phyloP scores from a whole-genome alignment of 495 filamentous ascomycete genomes.

The Hapsidospora chrysogenum region DNA sequence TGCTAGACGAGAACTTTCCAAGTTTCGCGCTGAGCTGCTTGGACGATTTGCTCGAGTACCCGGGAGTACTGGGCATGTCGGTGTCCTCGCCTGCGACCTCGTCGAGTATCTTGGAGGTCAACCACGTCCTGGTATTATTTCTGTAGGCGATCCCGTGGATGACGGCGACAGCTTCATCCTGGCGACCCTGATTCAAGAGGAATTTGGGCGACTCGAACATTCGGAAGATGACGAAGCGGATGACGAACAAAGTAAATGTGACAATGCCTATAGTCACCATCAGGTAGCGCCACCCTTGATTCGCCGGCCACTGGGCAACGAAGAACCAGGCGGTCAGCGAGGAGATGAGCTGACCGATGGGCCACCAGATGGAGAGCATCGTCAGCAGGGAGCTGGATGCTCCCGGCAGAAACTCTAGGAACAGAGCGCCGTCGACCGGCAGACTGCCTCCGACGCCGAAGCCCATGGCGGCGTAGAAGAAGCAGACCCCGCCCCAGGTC shows the following conservation, averaged over 20 bases:
- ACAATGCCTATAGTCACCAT: conserved; percentile 54
- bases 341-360: conserved; percentile 53
- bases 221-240: conserved; percentile 67
- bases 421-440: conserved; percentile 63
- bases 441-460: conserved; percentile 53
- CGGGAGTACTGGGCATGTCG: neutral
- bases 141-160: conserved; percentile 58
- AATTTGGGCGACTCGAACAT: conserved; percentile 76
- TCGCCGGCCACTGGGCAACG: conserved; percentile 49
- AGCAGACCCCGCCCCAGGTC: conserved; percentile 48
- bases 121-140: conserved; percentile 46
- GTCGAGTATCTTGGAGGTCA: conserved; percentile 43
- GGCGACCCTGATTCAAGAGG: conserved; percentile 55
- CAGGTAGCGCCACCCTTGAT: conserved; percentile 67
- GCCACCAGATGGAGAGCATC: conserved; percentile 66
- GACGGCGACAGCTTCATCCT: conserved; percentile 57
- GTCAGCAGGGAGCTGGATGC: conserved; percentile 63
- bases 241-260: conserved; percentile 52
- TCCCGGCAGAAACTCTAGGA: conserved; percentile 67
- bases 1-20: conserved; percentile 19
- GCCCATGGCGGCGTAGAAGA: conserved; percentile 28
- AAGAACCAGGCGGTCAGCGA: conserved; percentile 67
- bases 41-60: conserved; percentile 5
- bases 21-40: neutral
- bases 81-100: conserved; percentile 26